These are phyloP conservation scores for Amphibolis antarctica DNA, from an alignment of 106 monocot genomes.

Conservation along the genomic window DNA sequence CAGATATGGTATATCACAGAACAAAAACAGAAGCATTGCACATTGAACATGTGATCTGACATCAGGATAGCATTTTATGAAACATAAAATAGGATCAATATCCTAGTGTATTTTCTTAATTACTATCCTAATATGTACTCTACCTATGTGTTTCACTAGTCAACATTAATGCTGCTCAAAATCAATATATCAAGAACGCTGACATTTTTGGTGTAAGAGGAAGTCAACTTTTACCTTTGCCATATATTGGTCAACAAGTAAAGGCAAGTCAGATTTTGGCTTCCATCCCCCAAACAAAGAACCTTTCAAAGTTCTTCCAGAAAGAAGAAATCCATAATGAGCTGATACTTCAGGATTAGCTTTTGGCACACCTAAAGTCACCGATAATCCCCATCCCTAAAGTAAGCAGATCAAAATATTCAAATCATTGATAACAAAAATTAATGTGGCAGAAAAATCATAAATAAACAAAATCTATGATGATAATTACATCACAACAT, in stretches of 20 bases:
- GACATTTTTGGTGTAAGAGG: neutral
- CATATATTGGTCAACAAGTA: constrained; percentile 55
- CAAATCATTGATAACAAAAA: neutral
- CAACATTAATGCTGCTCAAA: neutral
- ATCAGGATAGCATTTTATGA: no score
- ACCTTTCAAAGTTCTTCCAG: constrained; percentile 88
- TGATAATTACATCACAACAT: constrained; percentile 62
- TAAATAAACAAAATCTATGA: neutral
- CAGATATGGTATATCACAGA: no score
- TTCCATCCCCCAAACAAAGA: constrained; percentile 96
- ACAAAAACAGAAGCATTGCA: no score
- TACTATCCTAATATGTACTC: neutral
- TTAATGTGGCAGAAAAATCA: neutral
- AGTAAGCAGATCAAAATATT: constrained; percentile 2
- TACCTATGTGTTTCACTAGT: neutral
- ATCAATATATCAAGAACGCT: no score
- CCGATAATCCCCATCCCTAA: constrained; percentile 83
- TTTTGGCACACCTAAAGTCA: constrained; percentile 90
- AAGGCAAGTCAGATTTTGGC: constrained; percentile 88
- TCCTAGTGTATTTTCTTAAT: no score
- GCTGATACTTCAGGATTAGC: constrained; percentile 34
- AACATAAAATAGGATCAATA: no score
- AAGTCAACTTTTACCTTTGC: constrained; percentile 35
- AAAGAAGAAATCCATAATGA: constrained; percentile 70
- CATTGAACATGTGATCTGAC: no score